A percentile compares a stretch with the other conserved stretches of the same genome.
Conservation (phyloP, 1,284 basidiomycete genomes). For the Hymenochaete sp. region DNA sequence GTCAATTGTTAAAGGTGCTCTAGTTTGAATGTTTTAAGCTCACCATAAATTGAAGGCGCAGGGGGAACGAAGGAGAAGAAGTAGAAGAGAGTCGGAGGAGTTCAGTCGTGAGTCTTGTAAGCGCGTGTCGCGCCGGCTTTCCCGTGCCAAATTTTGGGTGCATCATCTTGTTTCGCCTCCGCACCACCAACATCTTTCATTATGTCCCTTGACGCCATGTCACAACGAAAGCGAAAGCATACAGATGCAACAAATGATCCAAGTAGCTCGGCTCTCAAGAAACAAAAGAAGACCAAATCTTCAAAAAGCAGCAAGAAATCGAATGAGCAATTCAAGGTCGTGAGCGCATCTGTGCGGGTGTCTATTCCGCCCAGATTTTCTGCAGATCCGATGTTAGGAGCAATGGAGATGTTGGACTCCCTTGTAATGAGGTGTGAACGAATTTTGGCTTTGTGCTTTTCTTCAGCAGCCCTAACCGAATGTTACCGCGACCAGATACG, state of each 20-base stretch:
- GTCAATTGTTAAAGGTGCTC: too few species aligned
- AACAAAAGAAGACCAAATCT: constrained; percentile 35
- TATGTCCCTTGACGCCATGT: constrained; percentile 24
- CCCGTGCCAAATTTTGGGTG: constrained; percentile 19
- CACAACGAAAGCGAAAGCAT: constrained; percentile 47
- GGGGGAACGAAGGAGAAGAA: background rate
- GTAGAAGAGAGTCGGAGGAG: constrained; percentile 1
- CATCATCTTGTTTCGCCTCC: background rate
- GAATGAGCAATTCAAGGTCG: constrained; percentile 55
- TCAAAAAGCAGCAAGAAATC: constrained; percentile 32
- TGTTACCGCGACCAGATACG: constrained; percentile 52
- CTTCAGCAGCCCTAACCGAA: background rate
- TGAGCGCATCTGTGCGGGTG: constrained; percentile 59
- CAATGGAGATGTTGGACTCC: constrained; percentile 82
- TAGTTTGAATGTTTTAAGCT: too few species aligned
- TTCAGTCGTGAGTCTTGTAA: background rate
- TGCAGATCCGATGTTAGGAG: constrained; percentile 59
- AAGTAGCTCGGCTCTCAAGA: constrained; percentile 26
- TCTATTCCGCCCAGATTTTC: constrained; percentile 83
- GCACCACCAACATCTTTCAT: constrained; percentile 13
- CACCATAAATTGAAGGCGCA: constrained; percentile 15
- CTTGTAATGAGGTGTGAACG: constrained; percentile 83
- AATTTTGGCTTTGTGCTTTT: background rate
- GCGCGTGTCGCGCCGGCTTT: constrained; percentile 8
- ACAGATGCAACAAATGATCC: constrained; percentile 22